These are phyloP conservation scores for Bipolaris cookei DNA, from an alignment of 2,329 filamentous ascomycete genomes.

Conservation along the genomic window DNA sequence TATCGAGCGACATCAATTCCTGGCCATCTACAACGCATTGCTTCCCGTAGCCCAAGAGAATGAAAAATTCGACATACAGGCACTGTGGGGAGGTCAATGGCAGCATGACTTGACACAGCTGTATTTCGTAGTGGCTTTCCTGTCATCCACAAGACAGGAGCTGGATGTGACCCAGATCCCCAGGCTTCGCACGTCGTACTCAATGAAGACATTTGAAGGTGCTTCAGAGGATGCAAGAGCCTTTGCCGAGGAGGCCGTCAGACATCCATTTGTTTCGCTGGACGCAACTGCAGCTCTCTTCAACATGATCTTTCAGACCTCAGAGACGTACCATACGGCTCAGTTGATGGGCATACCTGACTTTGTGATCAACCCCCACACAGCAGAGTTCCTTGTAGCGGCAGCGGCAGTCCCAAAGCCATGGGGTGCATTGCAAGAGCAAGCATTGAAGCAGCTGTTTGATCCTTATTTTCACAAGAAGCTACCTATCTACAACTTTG, in stretches of 20 bases:
- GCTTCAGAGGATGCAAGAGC: conserved; percentile 65
- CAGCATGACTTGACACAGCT: conserved; percentile 84
- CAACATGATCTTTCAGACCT: conserved; percentile 65
- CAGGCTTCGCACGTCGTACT: conserved; percentile 78
- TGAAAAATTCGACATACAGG: conserved; percentile 78
- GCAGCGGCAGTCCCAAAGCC: conserved; percentile 78
- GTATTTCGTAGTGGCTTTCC: conserved; percentile 89
- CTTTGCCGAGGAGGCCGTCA: conserved; percentile 71
- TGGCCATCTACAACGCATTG: conserved; percentile 79
- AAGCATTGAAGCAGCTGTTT: conserved; percentile 78
- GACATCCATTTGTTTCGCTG: conserved; percentile 86
- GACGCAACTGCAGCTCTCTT: conserved; percentile 77
- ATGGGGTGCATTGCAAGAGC: conserved; percentile 75
- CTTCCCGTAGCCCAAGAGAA: conserved; percentile 71
- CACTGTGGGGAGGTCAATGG: conserved; percentile 90
- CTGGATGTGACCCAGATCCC: conserved; percentile 87
- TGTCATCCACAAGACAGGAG: conserved; percentile 74
- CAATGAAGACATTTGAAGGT: conserved; percentile 66
- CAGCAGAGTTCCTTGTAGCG: conserved; percentile 79
- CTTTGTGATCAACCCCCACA: conserved; percentile 70
- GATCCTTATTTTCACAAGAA: conserved; percentile 82
- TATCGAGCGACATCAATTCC: conserved; percentile 79
- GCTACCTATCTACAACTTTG: conserved; percentile 81
- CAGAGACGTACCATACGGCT: conserved; percentile 62
- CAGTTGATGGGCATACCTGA: conserved; percentile 65